Conservation (phyloP, 306 rosid genomes). For the Sophora flavescens region DNA sequence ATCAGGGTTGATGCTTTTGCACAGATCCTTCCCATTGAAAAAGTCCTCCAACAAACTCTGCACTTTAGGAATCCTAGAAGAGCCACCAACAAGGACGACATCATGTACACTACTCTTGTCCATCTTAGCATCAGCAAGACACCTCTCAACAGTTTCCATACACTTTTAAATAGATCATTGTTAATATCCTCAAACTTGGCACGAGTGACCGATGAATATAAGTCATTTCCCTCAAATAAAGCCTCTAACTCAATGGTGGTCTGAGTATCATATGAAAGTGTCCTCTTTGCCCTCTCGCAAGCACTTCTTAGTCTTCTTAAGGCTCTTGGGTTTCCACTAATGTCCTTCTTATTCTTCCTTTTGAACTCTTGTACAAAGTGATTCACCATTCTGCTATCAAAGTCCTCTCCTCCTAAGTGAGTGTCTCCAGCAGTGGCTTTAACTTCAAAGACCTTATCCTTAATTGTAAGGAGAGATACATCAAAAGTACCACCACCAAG, state of each 20-base stretch:
- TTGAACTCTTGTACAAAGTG: constrained; percentile 29
- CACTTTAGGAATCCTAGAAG: constrained; percentile 65
- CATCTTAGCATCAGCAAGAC: constrained; percentile 56
- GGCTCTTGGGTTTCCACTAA: constrained; percentile 15
- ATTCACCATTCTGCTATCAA: constrained; percentile 37
- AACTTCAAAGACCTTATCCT: constrained; percentile 30
- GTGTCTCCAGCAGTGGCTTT: constrained; percentile 24
- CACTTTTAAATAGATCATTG: constrained; percentile 46
- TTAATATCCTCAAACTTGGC: constrained; percentile 40
- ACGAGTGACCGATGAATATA: not conserved
- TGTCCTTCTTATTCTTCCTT: constrained; percentile 14
- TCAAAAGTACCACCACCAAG: constrained; percentile 57
- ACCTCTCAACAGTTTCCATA: constrained; percentile 53
- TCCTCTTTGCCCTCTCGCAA: not conserved
- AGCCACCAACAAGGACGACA: constrained; percentile 65
- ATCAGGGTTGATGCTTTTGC: constrained; percentile 62
- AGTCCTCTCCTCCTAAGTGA: constrained; percentile 45
- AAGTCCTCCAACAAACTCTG: constrained; percentile 57
- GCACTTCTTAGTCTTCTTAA: constrained; percentile 19
- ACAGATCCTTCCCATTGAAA: constrained; percentile 56
- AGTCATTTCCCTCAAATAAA: not conserved
- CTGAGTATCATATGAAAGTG: not conserved
- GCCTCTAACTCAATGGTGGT: not conserved
- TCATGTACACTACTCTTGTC: constrained; percentile 57
- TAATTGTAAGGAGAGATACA: constrained; percentile 58